phyloP scores from a whole-genome alignment of 371 early-diverging fungal species.

The Haplosporangium sp. region DNA sequence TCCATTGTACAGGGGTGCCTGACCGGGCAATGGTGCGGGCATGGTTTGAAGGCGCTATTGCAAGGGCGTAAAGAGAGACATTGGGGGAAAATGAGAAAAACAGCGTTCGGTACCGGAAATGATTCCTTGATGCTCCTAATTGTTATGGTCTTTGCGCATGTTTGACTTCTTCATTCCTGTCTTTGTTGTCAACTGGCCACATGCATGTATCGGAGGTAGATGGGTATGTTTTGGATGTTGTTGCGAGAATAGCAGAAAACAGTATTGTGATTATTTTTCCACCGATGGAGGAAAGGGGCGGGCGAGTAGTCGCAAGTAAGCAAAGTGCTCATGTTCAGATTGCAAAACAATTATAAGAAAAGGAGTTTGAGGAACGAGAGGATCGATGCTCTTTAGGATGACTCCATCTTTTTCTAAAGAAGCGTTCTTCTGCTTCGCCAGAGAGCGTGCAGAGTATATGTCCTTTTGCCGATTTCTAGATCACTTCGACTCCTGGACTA shows the following conservation, averaged over 20 bases:
- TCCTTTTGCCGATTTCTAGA: too few relatives aligned
- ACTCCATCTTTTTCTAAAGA: too few relatives aligned
- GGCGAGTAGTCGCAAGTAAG: not conserved
- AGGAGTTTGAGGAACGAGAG: constrained; percentile 5
- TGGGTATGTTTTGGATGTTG: not conserved
- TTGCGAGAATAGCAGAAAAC: not conserved
- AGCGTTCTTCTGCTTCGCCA: too few relatives aligned
- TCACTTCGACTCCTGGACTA: too few relatives aligned
- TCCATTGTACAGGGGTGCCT: constrained; percentile 69
- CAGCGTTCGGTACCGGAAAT: too few relatives aligned
- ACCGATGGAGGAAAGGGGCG: not conserved
- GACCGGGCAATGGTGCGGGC: constrained; percentile 68
- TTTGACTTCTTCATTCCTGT: not conserved
- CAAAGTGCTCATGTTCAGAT: too few relatives aligned
- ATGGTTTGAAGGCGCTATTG: constrained; percentile 86
- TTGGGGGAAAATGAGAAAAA: not conserved
- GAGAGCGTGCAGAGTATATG: too few relatives aligned
- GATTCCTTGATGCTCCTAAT: not conserved
- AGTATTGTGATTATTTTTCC: not conserved
- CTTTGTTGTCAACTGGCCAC: not conserved
- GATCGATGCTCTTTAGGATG: constrained; percentile 4
- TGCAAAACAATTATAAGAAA: constrained; percentile 6
- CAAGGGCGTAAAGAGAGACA: not conserved
- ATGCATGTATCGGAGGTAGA: not conserved
- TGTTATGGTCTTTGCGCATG: not conserved